Base-by-base conservation (phyloP, 2,329 filamentous ascomycete species). In the Aspergillus cejpii region DNA sequence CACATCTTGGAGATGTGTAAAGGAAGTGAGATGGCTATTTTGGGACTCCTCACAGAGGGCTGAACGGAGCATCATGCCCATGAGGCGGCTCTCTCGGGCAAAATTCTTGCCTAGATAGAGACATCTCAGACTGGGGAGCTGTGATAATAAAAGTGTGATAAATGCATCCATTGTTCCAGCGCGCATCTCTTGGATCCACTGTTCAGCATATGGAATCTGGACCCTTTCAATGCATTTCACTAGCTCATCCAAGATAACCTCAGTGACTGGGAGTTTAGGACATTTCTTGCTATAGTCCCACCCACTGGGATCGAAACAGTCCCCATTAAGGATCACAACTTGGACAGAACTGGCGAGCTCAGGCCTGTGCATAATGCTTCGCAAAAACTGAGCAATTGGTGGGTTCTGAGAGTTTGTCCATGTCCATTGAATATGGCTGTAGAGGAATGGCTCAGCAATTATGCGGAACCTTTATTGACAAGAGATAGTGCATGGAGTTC, bases 381-480 rank as follows among this genome's bases (percentile, higher is more conserved):
- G 48, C 40, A 58, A 39, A 21, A 57, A 36, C 14, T 34, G 42
- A 31, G 44, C 14, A 20, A 58, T 52, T 28, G 37, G 39, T 10
- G 51, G 51, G 39, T 52, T 12, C 7, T 34, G 20, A 37, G 31
- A 5, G 5, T 42, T 33, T 24, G 12, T 20, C 50, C 49, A 57
- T 8, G 24, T 50, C 33, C 37, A 54, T n/a, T 49, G 27, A 40
- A 59, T 46, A 8, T 45, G 41, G 11, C 52, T 38, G 45, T 59
- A 56, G 31, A 59, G 49, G 1, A 50, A 37, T 27, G 46, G 52
- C 46, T 54, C 56, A 15, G 50, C 41, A 12, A 51, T 15, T 20
- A 41, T 4, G 24, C 39, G 43, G 15, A 54, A 45, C 2, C 23
- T 26, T 45, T 44, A 39, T 49, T 49, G 6, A 48, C 48, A 43